Percentiles rank a stretch among this genome's conserved stretches.
These are phyloP conservation scores for Talaromyces rugulosus DNA, from an alignment of 2,329 filamentous ascomycete species.

Conservation along the genomic window DNA sequence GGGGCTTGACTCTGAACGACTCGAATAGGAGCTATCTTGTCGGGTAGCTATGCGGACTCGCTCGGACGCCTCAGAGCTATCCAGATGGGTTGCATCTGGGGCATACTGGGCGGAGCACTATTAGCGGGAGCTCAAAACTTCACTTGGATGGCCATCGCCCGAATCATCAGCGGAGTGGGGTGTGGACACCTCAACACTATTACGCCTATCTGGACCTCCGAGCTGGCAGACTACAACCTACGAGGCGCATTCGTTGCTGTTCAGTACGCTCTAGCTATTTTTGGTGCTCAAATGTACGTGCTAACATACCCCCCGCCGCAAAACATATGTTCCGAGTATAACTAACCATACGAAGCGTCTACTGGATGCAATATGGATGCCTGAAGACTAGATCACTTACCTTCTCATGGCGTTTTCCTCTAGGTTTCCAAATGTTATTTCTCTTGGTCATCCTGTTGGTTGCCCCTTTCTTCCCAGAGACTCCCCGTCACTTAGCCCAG, in stretches of 20 bases:
- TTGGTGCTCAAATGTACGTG: constrained; percentile 16
- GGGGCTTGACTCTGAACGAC: background rate
- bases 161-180: constrained; percentile 23
- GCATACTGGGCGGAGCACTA: constrained; percentile 19
- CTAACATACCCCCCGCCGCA: background rate
- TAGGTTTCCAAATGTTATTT: constrained; percentile 57
- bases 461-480: constrained; percentile 31
- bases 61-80: constrained; percentile 24
- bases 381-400: constrained; percentile 23
- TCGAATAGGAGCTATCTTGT: constrained; percentile 19
- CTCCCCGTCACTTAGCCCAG: constrained; percentile 35
- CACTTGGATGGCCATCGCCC: constrained; percentile 21
- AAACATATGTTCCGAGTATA: background rate
- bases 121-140: constrained; percentile 21
- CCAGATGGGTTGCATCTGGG: constrained; percentile 23
- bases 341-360: constrained; percentile 15
- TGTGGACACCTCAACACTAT: constrained; percentile 26
- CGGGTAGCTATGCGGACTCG: constrained; percentile 22
- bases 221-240: constrained; percentile 22
- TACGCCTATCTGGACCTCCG: constrained; percentile 24
- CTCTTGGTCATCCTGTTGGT: constrained; percentile 40
- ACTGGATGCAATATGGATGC: constrained; percentile 27
- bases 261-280: constrained; percentile 20
- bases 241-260: constrained; percentile 23
- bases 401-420: constrained; percentile 57